phyloP scores from a whole-genome alignment of 768 basidiomycete species.

The Paxillus ammoniavirescens region DNA sequence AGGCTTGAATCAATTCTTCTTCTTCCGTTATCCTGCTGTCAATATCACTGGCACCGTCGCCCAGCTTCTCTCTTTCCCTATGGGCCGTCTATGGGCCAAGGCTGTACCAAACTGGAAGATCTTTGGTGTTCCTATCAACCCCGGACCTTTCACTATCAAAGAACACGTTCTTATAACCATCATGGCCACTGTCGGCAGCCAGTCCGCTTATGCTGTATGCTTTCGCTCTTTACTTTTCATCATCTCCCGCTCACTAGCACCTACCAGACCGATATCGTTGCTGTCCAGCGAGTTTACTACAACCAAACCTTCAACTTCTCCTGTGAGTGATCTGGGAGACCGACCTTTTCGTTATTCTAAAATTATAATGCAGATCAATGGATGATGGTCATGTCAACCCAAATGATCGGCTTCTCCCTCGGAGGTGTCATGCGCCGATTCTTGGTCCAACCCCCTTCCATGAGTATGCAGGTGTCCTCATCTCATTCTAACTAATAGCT shows the following conservation, averaged over 20 bases:
- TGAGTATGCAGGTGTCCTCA: slow-evolving; percentile 42
- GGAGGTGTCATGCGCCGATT: slow-evolving; percentile 62
- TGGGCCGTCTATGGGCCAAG: slow-evolving; percentile 61
- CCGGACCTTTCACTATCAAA: slow-evolving; percentile 80
- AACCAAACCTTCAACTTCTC: slow-evolving; percentile 53
- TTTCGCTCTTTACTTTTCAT: background rate
- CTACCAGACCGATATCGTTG: slow-evolving; percentile 62
- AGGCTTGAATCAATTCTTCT: slow-evolving; percentile 79
- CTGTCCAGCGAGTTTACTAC: slow-evolving; percentile 72
- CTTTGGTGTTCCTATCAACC: slow-evolving; percentile 62
- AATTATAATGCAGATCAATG: slow-evolving; percentile 42
- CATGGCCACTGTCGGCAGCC: slow-evolving; percentile 52
- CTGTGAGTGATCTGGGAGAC: slow-evolving; percentile 27
- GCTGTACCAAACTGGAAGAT: slow-evolving; percentile 50
- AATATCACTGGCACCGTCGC: slow-evolving; percentile 55
- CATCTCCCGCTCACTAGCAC: background rate
- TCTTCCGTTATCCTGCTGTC: slow-evolving; percentile 60
- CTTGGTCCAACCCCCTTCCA: slow-evolving; percentile 61
- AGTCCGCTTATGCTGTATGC: slow-evolving; percentile 22
- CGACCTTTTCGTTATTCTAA: background rate
- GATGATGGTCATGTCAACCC: slow-evolving; percentile 70
- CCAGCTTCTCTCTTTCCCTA: slow-evolving; percentile 69
- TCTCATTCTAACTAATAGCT: background rate
- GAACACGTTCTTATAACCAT: slow-evolving; percentile 72
- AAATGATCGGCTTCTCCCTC: slow-evolving; percentile 63